A percentile compares a stretch with the other conserved stretches of the same genome.
Conservation (phyloP, 1,284 basidiomycete genomes). For the Ganoderma lingzhi region DNA sequence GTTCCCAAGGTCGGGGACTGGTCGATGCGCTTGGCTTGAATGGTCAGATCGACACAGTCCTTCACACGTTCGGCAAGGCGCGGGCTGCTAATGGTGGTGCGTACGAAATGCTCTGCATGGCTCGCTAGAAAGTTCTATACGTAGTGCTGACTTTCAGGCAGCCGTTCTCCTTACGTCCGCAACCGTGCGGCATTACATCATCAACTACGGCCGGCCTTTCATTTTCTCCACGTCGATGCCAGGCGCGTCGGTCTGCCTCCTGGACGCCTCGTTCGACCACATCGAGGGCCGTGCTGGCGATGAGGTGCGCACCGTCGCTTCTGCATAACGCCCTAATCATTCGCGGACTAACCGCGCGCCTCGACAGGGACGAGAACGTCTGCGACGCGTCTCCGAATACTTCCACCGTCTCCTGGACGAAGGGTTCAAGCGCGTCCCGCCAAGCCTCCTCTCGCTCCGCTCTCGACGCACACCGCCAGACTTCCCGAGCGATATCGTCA, state of each 20-base stretch:
- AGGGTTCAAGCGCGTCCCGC: slow-evolving; percentile 19
- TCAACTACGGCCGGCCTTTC: slow-evolving; percentile 91
- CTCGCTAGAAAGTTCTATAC: background rate
- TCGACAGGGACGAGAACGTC: background rate
- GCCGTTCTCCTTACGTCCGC: slow-evolving; percentile 80
- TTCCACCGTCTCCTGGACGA: slow-evolving; percentile 21
- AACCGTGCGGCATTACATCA: slow-evolving; percentile 78
- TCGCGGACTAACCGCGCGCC: background rate
- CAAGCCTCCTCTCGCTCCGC: slow-evolving; percentile 22
- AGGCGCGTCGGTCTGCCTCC: slow-evolving; percentile 62
- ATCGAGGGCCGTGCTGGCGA: slow-evolving; percentile 23
- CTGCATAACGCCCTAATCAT: background rate
- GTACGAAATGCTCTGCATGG: background rate
- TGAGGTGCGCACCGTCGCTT: slow-evolving; percentile 13
- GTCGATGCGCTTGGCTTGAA: slow-evolving; percentile 63
- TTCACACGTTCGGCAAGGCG: slow-evolving; percentile 72
- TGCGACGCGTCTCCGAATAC: slow-evolving; percentile 22
- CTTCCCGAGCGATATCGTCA: slow-evolving; percentile 23
- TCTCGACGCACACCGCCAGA: slow-evolving; percentile 16
- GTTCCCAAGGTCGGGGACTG: slow-evolving; percentile 77
- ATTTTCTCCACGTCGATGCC: slow-evolving; percentile 88
- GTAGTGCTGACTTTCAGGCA: slow-evolving; percentile 39
- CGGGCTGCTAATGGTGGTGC: slow-evolving; percentile 80
- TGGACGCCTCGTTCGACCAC: slow-evolving; percentile 29
- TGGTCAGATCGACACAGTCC: slow-evolving; percentile 57